These are phyloP conservation scores for Cercospora sojina DNA, from an alignment of 2,329 filamentous ascomycete genomes.

Conservation along the genomic window DNA sequence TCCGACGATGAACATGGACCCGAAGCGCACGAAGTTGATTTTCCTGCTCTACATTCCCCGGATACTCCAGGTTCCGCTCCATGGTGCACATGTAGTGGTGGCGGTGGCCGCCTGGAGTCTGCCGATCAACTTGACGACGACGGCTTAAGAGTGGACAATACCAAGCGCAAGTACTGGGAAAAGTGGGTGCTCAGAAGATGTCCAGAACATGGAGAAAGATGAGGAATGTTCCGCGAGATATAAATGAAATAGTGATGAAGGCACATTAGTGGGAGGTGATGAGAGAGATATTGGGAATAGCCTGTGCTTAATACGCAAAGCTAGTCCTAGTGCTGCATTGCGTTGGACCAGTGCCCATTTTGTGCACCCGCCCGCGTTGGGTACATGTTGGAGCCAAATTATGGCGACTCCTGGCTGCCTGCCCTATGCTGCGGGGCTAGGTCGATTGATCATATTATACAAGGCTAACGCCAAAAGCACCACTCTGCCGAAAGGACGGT, in stretches of 20 bases:
- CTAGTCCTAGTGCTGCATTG: not conserved
- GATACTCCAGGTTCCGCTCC: slow-evolving; percentile 46
- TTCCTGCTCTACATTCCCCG: slow-evolving; percentile 45
- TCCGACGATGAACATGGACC: slow-evolving; percentile 42
- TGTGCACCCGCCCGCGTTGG: not conserved
- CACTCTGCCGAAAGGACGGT: not conserved
- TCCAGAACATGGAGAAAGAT: slow-evolving; percentile 31
- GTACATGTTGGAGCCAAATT: not conserved
- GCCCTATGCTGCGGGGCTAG: not conserved
- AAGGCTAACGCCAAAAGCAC: not conserved
- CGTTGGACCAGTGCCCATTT: not conserved
- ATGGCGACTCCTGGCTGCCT: not conserved
- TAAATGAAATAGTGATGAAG: not conserved
- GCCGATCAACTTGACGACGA: slow-evolving; percentile 52
- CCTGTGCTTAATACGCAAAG: not conserved
- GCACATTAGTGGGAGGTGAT: not conserved
- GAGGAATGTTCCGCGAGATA: not conserved
- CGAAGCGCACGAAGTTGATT: slow-evolving; percentile 46
- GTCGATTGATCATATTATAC: not conserved
- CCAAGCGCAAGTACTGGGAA: slow-evolving; percentile 57
- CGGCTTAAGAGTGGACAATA: slow-evolving; percentile 47
- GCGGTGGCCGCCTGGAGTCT: slow-evolving; percentile 39
- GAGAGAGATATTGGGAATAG: not conserved
- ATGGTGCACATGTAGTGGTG: slow-evolving; percentile 48
- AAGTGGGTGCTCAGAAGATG: slow-evolving; percentile 55